Percentiles rank a stretch among this genome's conserved stretches.
These are phyloP conservation scores for Thamnidium elegans DNA, from an alignment of 192 early-diverging fungal species.

Conservation along the genomic window DNA sequence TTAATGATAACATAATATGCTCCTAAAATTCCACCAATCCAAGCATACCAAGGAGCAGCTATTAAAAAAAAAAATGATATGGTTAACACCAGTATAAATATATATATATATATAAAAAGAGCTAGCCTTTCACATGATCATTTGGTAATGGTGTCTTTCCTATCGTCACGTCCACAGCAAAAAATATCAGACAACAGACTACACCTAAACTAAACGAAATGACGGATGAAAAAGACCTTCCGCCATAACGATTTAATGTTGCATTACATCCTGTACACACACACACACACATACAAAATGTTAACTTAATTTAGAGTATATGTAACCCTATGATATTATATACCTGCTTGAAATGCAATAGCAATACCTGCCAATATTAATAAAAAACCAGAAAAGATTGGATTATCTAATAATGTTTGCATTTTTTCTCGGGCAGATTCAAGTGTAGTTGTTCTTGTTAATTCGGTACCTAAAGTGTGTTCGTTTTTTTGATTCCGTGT, in stretches of 20 bases:
- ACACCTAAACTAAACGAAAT: constrained; percentile 17
- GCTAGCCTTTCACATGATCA: constrained; percentile 13
- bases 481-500: too few species aligned
- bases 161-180: constrained; percentile 20
- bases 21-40: constrained; percentile 41
- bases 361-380: constrained; percentile 22
- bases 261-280: constrained; percentile 25
- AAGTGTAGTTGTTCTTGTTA: too few species aligned
- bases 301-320: too few species aligned
- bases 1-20: constrained; percentile 52
- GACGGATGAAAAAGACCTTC: constrained; percentile 28
- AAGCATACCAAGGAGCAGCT: constrained; percentile 50
- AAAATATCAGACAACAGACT: constrained; percentile 22
- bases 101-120: neutral
- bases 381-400: constrained; percentile 5
- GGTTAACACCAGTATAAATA: too few species aligned
- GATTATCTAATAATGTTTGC: neutral
- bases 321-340: too few species aligned
- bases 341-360: constrained; percentile 31
- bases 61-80: neutral
- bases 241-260: constrained; percentile 24
- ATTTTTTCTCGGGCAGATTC: neutral
- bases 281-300: too few species aligned
- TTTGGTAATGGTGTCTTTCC: constrained; percentile 20
- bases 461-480: neutral